These are phyloP conservation scores for Jamesozyma hellenica DNA, from an alignment of 805 yeast genomes.

Conservation along the genomic window DNA sequence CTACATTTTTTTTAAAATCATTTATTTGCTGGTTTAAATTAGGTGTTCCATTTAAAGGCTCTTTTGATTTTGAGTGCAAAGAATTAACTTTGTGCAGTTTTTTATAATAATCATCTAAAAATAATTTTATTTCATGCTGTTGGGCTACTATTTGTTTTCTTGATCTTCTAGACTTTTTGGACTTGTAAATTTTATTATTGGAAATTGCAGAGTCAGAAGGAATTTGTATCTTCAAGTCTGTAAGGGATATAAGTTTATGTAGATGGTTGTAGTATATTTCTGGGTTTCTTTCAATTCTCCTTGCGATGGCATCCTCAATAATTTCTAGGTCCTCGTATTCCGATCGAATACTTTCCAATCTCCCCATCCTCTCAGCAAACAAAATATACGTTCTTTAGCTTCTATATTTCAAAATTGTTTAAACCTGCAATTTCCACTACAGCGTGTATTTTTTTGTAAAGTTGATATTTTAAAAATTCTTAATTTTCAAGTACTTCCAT, in stretches of 20 bases:
- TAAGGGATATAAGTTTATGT: constrained; percentile 5
- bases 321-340: constrained; percentile 56
- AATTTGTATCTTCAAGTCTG: constrained; percentile 1
- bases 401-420: no score
- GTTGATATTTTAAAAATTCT: no score
- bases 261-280: constrained; percentile 34
- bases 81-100: constrained; percentile 19
- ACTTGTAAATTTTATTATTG: constrained; percentile 26
- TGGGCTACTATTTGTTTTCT: constrained; percentile 45
- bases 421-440: no score
- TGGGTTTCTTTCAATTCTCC: constrained; percentile 55
- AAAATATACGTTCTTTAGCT: no score
- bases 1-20: constrained; percentile 32
- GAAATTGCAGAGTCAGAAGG: constrained; percentile 8
- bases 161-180: constrained; percentile 33
- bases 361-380: no score
- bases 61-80: not conserved
- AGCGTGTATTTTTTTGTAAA: no score
- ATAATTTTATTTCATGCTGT: constrained; percentile 53
- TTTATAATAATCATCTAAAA: constrained; percentile 38
- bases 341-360: no score
- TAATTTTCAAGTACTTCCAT: no score
- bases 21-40: constrained; percentile 16
- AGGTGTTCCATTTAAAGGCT: constrained; percentile 1
- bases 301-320: constrained; percentile 56